These are phyloP conservation scores for Backusella liffmaniae DNA, from an alignment of 192 early-diverging fungal species.

Conservation along the genomic window DNA sequence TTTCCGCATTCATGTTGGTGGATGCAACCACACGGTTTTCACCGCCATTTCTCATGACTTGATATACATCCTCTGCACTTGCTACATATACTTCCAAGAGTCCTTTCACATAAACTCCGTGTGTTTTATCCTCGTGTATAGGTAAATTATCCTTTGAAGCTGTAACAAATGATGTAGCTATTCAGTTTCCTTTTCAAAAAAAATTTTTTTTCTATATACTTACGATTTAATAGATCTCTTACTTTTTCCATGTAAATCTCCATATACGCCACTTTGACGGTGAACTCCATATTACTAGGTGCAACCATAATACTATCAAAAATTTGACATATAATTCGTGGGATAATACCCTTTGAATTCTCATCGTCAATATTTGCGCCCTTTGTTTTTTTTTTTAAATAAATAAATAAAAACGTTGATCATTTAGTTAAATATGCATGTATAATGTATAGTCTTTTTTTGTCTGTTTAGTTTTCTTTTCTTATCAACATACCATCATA, in stretches of 20 bases:
- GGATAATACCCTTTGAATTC: slow-evolving; percentile 91
- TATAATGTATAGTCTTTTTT: background rate
- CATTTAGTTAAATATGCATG: background rate
- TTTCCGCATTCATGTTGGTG: slow-evolving; percentile 99
- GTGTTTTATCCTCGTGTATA: slow-evolving; percentile 94
- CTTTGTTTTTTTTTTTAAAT: slow-evolving; percentile 34
- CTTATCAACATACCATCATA: slow-evolving; percentile 69
- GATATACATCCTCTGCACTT: slow-evolving; percentile 92
- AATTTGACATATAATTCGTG: slow-evolving; percentile 94
- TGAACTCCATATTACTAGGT: slow-evolving; percentile 94
- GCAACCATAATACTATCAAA: slow-evolving; percentile 90
- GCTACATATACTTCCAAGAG: slow-evolving; percentile 96
- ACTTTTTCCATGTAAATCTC: slow-evolving; percentile 99
- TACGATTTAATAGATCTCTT: slow-evolving; percentile 63
- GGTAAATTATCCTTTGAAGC: slow-evolving; percentile 88
- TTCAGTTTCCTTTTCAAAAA: background rate
- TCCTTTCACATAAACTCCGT: slow-evolving; percentile 98
- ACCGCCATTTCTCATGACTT: slow-evolving; percentile 95
- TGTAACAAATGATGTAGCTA: slow-evolving; percentile 22
- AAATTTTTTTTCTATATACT: slow-evolving; percentile 8
- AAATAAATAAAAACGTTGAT: background rate
- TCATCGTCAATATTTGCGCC: slow-evolving; percentile 94
- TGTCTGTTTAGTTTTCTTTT: background rate
- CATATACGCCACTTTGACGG: slow-evolving; percentile 98
- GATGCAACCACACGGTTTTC: slow-evolving; percentile 83